Conservation (phyloP, 805 yeast genomes). For the Hanseniaspora singularis region DNA sequence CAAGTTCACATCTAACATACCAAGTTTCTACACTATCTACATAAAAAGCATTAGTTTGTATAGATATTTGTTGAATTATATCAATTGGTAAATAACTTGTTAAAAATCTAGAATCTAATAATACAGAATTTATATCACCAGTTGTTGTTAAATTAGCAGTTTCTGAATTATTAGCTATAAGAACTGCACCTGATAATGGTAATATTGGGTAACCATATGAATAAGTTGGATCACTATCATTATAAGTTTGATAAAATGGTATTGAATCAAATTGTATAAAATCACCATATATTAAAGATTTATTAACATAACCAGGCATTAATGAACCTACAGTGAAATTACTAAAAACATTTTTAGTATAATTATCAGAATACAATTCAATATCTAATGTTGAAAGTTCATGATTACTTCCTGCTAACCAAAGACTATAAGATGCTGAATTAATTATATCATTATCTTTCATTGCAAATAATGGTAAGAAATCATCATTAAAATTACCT, state of each 20-base stretch:
- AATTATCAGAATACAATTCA: not conserved
- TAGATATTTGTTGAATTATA: constrained; percentile 47
- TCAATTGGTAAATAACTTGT: constrained; percentile 45
- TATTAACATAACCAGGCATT: constrained; percentile 5
- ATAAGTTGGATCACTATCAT: constrained; percentile 14
- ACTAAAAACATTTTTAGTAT: not conserved
- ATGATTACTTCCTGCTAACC: constrained; percentile 27
- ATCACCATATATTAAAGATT: constrained; percentile 33
- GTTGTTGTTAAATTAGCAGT: constrained; percentile 29
- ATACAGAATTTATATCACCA: constrained; percentile 37
- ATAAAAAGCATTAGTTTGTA: constrained; percentile 59
- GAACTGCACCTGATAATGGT: constrained; percentile 36
- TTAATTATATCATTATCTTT: constrained; percentile 26
- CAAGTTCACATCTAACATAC: constrained; percentile 52
- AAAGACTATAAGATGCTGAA: constrained; percentile 36
- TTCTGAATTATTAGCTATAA: constrained; percentile 34
- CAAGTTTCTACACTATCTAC: constrained; percentile 37
- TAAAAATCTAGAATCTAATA: constrained; percentile 45
- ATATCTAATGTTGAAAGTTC: too few relatives aligned
- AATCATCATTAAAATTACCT: constrained; percentile 18
- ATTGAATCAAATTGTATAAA: constrained; percentile 40
- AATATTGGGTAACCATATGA: constrained; percentile 35
- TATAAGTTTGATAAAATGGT: constrained; percentile 28
- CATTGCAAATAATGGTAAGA: constrained; percentile 30
- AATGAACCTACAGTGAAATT: constrained; percentile 13